phyloP scores from a whole-genome alignment of 495 filamentous ascomycete genomes.

The Talaromyces proteolyticus region DNA sequence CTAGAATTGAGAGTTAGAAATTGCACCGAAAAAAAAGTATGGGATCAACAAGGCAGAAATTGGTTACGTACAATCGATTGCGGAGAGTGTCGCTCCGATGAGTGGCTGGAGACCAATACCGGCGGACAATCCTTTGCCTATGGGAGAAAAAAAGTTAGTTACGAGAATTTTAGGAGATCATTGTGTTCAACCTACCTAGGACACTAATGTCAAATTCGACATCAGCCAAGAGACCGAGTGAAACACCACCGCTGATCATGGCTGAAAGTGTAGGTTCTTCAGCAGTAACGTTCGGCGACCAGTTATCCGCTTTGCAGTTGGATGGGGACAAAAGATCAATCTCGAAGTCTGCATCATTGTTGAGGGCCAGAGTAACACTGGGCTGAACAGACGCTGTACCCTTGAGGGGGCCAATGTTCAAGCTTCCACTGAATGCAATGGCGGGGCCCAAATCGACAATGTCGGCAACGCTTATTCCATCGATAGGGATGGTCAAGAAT shows the following conservation, averaged over 20 bases:
- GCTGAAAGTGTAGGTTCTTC: constrained; percentile 19
- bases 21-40: neutral
- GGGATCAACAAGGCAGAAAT: neutral
- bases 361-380: constrained; percentile 17
- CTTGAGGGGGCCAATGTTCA: constrained; percentile 17
- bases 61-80: constrained; percentile 18
- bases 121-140: constrained; percentile 24
- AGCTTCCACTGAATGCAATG: constrained; percentile 22
- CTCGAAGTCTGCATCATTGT: constrained; percentile 19
- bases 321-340: constrained; percentile 21
- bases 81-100: constrained; percentile 16
- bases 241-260: constrained; percentile 14
- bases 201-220: constrained; percentile 20
- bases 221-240: constrained; percentile 18
- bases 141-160: constrained; percentile 1
- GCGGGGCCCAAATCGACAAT: constrained; percentile 29
- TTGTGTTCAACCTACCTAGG: constrained; percentile 14
- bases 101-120: constrained; percentile 28
- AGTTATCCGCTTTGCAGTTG: constrained; percentile 20
- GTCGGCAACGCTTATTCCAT: constrained; percentile 21
- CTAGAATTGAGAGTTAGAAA: constrained; percentile 10
- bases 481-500: constrained; percentile 23
- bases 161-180: neutral
- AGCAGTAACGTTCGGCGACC: constrained; percentile 19
- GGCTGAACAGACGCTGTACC: constrained; percentile 18